These are phyloP conservation scores for Sporothrix pseudoabietina DNA, from an alignment of 2,329 filamentous ascomycete species.

Conservation along the genomic window DNA sequence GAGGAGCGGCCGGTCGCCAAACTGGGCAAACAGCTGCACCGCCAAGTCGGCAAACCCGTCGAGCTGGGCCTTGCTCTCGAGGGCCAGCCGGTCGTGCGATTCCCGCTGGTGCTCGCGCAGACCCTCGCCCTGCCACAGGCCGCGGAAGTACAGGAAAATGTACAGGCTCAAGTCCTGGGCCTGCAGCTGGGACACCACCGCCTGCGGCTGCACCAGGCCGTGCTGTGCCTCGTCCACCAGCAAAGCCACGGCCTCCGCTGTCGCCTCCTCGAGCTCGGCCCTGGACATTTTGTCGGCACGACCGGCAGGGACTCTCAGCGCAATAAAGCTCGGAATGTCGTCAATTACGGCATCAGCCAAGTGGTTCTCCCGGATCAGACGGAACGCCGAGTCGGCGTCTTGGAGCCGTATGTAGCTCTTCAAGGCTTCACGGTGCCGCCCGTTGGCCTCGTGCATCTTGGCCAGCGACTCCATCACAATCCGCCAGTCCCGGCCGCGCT, in stretches of 20 bases:
- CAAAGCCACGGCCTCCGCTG: conserved; percentile 79
- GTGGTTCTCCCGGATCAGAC: conserved; percentile 81
- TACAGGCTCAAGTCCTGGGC: conserved; percentile 69
- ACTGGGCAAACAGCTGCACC: conserved; percentile 81
- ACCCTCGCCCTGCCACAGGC: conserved; percentile 78
- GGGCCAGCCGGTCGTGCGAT: conserved; percentile 58
- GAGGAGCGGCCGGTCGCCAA: conserved; percentile 70
- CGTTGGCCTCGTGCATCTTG: conserved; percentile 78
- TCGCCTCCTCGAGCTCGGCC: conserved; percentile 74
- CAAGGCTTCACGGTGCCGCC: conserved; percentile 79
- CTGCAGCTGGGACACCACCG: conserved; percentile 78
- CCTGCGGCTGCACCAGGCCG: conserved; percentile 75
- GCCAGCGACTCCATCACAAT: conserved; percentile 86
- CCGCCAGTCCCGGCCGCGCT: conserved; percentile 78
- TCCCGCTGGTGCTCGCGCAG: conserved; percentile 58
- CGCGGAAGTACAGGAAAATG: conserved; percentile 87
- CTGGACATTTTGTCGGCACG: conserved; percentile 66
- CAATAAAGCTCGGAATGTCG: conserved; percentile 85
- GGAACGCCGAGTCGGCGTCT: conserved; percentile 87
- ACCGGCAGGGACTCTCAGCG: conserved; percentile 77
- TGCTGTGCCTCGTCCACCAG: conserved; percentile 90
- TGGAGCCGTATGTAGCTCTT: conserved; percentile 88
- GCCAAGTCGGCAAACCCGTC: conserved; percentile 86
- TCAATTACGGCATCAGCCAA: conserved; percentile 87
- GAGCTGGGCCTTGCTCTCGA: conserved; percentile 68